Evolutionary conservation across 108 stramenopile species (phyloP).

Genomic region (Schizochytrium sp.): DNA sequence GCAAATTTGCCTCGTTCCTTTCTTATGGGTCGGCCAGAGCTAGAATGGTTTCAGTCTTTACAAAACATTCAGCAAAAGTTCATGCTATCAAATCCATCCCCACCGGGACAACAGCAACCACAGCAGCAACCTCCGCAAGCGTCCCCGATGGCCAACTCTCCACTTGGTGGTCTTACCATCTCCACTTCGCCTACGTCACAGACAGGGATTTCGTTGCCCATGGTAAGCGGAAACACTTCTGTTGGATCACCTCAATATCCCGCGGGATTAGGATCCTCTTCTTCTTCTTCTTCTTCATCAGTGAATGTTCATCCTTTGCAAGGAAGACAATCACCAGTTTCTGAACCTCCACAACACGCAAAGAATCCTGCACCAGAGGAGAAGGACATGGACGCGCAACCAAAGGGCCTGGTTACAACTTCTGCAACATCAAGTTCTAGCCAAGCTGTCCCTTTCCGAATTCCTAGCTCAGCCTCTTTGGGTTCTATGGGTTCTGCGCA

Average conservation of each 20-base stretch:
- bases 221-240: too few species aligned
- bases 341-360: too few species aligned
- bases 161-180: too few species aligned
- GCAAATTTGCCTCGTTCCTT: not conserved
- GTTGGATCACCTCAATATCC: not conserved
- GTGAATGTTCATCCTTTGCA: not conserved
- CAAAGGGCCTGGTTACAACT: too few species aligned
- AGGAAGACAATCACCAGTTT: too few species aligned
- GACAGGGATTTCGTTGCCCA: too few species aligned
- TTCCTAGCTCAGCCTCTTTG: slow-evolving; percentile 7
- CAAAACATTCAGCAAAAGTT: slow-evolving; percentile 12
- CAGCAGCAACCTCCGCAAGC: not conserved
- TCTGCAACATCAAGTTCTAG: too few species aligned
- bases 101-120: not conserved
- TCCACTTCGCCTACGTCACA: too few species aligned
- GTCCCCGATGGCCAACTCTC: too few species aligned
- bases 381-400: too few species aligned
- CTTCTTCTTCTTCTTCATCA: not conserved
- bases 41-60: not conserved
- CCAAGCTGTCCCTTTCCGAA: not conserved
- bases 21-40: not conserved
- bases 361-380: too few species aligned
- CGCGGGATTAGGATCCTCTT: not conserved
- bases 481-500: slow-evolving; percentile 11
- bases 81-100: not conserved